Evolutionary conservation across 2,329 filamentous ascomycete genomes (phyloP).

Genomic region (Scortechinia acanthostroma): DNA sequence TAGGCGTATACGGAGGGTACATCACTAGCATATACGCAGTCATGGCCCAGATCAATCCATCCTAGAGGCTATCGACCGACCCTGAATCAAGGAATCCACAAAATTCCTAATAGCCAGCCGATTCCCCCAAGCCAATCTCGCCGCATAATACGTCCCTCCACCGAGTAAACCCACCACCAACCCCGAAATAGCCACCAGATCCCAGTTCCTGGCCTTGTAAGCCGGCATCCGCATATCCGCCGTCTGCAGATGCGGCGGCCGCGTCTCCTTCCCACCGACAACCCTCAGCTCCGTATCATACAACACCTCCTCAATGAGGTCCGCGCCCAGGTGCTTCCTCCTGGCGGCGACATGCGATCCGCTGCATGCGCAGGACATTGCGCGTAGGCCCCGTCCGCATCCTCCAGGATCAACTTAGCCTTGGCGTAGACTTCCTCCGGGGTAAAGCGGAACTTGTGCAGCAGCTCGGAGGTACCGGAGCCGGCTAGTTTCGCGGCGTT

Average conservation of each 20-base stretch:
- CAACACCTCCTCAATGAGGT: constrained; percentile 31
- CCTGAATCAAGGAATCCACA: neutral
- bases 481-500: constrained; percentile 23
- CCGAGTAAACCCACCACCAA: neutral
- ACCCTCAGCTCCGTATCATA: constrained; percentile 18
- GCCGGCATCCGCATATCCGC: constrained; percentile 29
- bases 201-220: constrained; percentile 28
- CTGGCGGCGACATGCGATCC: constrained; percentile 24
- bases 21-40: too few species aligned
- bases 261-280: constrained; percentile 7
- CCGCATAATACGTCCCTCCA: neutral
- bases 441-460: constrained; percentile 26
- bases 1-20: too few species aligned
- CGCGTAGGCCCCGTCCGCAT: constrained; percentile 17
- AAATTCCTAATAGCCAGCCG: neutral
- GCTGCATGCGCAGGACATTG: constrained; percentile 25
- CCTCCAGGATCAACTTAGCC: constrained; percentile 14
- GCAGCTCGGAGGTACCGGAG: constrained; percentile 20
- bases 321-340: constrained; percentile 25
- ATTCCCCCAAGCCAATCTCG: neutral
- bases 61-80: too few species aligned
- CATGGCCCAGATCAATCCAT: too few species aligned
- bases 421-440: constrained; percentile 17
- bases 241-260: constrained; percentile 32
- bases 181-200: constrained; percentile 19